A percentile compares a stretch with the other conserved stretches of the same genome.
Evolutionary conservation across 805 yeast genomes (phyloP).

Genomic region (Diddensiella caesifluorescens): DNA sequence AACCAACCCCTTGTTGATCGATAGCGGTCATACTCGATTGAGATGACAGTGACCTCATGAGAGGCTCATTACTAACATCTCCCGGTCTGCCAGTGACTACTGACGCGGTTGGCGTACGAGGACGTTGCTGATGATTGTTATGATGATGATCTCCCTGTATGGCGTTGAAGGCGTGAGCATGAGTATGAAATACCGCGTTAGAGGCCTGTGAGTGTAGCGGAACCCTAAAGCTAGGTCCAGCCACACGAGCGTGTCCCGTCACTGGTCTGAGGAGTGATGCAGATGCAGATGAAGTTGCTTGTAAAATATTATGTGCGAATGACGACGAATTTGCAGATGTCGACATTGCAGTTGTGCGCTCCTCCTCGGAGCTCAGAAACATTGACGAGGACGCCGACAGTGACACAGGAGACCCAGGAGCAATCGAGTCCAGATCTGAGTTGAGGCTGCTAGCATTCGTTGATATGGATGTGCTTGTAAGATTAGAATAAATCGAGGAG

Average conservation of each 20-base stretch:
- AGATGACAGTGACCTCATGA: neutral
- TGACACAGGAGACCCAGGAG: neutral
- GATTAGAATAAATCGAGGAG: conserved; percentile 2
- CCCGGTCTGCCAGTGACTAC: neutral
- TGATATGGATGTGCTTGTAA: neutral
- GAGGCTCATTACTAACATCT: neutral
- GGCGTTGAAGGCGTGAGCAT: conserved; percentile 14
- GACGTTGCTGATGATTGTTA: neutral
- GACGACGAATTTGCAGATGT: conserved; percentile 16
- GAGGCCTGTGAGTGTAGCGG: conserved; percentile 25
- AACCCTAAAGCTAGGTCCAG: neutral
- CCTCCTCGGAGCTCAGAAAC: conserved; percentile 1
- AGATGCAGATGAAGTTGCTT: conserved; percentile 10
- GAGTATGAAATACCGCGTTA: conserved; percentile 21
- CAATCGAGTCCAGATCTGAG: neutral
- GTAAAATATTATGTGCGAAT: conserved; percentile 19
- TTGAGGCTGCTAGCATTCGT: neutral
- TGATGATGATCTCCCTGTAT: conserved; percentile 1
- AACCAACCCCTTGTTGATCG: no score
- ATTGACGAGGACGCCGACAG: neutral
- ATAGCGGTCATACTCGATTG: neutral
- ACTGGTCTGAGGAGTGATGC: conserved; percentile 4
- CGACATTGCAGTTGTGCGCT: conserved; percentile 8
- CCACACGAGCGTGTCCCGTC: conserved; percentile 6
- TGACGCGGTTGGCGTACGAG: conserved; percentile 1